Evolutionary conservation across 345 rosid species (phyloP).

Genomic region (Pugionium cornutum): DNA sequence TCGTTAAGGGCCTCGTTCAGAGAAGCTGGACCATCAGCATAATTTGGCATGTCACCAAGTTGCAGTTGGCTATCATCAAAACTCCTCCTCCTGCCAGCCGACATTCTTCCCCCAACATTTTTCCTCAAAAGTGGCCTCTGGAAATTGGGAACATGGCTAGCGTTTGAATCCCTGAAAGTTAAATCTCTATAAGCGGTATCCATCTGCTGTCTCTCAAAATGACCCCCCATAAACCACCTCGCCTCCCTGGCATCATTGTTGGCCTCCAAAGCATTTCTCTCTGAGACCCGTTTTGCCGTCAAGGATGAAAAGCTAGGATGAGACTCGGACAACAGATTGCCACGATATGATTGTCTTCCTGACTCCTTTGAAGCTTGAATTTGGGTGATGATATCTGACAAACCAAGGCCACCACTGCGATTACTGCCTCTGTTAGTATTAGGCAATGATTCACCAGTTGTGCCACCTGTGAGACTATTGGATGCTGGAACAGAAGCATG

Average conservation of each 20-base stretch:
- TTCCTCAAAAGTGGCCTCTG: slow-evolving; percentile 95
- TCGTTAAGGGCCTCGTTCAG: slow-evolving; percentile 84
- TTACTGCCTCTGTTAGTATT: slow-evolving; percentile 54
- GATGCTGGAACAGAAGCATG: slow-evolving; percentile 81
- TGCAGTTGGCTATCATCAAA: slow-evolving; percentile 89
- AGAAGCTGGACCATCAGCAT: slow-evolving; percentile 82
- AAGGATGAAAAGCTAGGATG: slow-evolving; percentile 61
- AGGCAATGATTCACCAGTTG: slow-evolving; percentile 57
- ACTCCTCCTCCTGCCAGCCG: slow-evolving; percentile 88
- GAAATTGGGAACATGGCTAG: slow-evolving; percentile 82
- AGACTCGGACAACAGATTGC: slow-evolving; percentile 59
- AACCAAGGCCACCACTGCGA: slow-evolving; percentile 81
- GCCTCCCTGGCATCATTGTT: slow-evolving; percentile 63
- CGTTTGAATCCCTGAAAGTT: slow-evolving; percentile 65
- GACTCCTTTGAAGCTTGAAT: slow-evolving; percentile 97
- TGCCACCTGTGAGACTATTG: slow-evolving; percentile 50
- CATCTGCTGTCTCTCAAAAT: slow-evolving; percentile 70
- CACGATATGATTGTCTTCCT: slow-evolving; percentile 60
- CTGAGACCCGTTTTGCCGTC: slow-evolving; percentile 67
- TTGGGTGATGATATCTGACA: slow-evolving; percentile 86
- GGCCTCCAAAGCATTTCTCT: slow-evolving; percentile 75
- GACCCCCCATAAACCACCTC: slow-evolving; percentile 57
- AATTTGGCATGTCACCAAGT: slow-evolving; percentile 75
- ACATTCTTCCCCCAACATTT: slow-evolving; percentile 71
- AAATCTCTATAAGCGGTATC: slow-evolving; percentile 65